Conservation (phyloP, 176 grass and related monocot species). For the Lolium multiflorum region DNA sequence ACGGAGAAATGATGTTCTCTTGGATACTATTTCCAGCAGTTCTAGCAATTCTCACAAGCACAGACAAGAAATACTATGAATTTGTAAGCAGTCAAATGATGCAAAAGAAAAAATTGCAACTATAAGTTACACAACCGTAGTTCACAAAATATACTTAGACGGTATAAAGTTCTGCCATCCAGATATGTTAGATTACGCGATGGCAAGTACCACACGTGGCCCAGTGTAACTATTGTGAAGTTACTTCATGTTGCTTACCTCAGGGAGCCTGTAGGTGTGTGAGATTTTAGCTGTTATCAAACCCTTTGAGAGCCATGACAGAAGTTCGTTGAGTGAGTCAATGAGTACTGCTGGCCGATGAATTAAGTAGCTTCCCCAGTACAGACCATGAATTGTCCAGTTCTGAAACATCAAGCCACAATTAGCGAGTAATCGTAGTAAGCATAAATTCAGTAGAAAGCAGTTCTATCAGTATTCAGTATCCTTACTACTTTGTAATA, state of each 20-base stretch:
- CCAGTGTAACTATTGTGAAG: conserved; percentile 1
- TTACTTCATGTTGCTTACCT: conserved; percentile 55
- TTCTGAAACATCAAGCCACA: conserved; percentile 65
- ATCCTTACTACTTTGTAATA: conserved; percentile 4
- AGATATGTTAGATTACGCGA: background rate
- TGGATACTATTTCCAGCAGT: conserved; percentile 2
- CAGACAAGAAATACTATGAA: background rate
- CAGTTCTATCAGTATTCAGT: conserved; percentile 11
- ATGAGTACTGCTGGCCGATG: conserved; percentile 67
- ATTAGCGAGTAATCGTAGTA: conserved; percentile 25
- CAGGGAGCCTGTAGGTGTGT: conserved; percentile 67
- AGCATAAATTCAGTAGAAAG: conserved; percentile 9
- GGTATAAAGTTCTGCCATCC: background rate
- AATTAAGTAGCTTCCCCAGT: conserved; percentile 83
- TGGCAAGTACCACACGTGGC: conserved; percentile 12
- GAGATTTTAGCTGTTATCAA: conserved; percentile 75
- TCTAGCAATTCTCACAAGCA: background rate
- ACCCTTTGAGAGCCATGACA: conserved; percentile 89
- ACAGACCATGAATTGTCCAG: conserved; percentile 95
- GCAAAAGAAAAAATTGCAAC: background rate
- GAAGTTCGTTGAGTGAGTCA: conserved; percentile 76
- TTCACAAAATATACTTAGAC: background rate
- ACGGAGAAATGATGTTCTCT: conserved; percentile 1
- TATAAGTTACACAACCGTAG: background rate
- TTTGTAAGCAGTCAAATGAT: background rate